Conservation (phyloP, 257 asterid genomes). For the Plantago major region DNA sequence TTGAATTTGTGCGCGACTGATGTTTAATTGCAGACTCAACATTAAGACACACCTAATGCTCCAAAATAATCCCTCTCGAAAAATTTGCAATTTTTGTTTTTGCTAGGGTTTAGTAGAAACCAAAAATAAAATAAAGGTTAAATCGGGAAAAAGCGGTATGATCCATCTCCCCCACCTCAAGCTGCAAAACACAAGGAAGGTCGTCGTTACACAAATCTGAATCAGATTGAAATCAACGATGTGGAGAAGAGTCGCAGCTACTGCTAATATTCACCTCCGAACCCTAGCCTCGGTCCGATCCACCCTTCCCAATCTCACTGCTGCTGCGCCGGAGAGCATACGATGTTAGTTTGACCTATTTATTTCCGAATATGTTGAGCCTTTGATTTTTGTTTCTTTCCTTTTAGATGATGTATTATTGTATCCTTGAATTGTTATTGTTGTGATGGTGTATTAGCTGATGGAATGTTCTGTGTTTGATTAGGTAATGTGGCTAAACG, state of each 20-base stretch:
- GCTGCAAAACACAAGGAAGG: slow-evolving; percentile 20
- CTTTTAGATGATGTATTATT: neutral
- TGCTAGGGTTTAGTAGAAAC: no score
- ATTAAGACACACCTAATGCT: no score
- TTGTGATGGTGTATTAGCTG: neutral
- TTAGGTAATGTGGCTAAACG: slow-evolving; percentile 50
- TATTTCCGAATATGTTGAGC: slow-evolving; percentile 55
- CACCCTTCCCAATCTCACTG: slow-evolving; percentile 30
- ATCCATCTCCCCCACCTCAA: no score
- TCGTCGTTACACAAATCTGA: slow-evolving; percentile 51
- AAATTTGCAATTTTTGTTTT: no score
- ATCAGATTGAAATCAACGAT: slow-evolving; percentile 37
- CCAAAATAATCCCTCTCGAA: no score
- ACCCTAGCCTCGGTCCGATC: slow-evolving; percentile 47
- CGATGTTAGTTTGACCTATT: slow-evolving; percentile 35
- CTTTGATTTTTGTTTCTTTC: slow-evolving; percentile 2
- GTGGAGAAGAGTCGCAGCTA: slow-evolving; percentile 64
- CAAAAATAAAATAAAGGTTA: no score
- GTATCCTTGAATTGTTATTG: neutral
- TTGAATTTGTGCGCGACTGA: no score
- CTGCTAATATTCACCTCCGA: slow-evolving; percentile 34
- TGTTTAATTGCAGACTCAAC: no score
- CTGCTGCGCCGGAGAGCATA: slow-evolving; percentile 27
- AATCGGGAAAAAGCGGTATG: no score
- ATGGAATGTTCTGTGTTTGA: neutral